A percentile compares a stretch with the other conserved stretches of the same genome.
These are phyloP conservation scores for Aquilaria agallochum DNA, from an alignment of 441 rosid species.

Conservation along the genomic window DNA sequence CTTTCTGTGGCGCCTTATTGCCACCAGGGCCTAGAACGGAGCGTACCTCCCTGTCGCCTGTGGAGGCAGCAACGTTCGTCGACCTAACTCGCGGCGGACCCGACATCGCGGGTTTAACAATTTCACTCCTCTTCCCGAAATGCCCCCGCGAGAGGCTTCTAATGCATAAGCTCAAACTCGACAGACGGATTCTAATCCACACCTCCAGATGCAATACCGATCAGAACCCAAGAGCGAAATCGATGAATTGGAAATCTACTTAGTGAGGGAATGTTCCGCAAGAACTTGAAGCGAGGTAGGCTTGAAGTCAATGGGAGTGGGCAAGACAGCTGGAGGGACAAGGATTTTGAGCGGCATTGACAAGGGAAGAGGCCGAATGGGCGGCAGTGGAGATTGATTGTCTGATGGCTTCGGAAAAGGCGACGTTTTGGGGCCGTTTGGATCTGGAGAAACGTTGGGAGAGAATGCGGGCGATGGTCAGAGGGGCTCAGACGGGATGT, in stretches of 20 bases:
- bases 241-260: not conserved
- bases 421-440: slow-evolving; percentile 3
- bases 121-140: not conserved
- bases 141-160: not conserved
- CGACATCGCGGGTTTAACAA: slow-evolving; percentile 31
- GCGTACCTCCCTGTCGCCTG: slow-evolving; percentile 37
- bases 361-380: not conserved
- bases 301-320: not conserved
- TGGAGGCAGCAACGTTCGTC: slow-evolving; percentile 17
- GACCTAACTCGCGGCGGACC: slow-evolving; percentile 49
- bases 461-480: slow-evolving; percentile 7
- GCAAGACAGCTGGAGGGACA: slow-evolving; percentile 5
- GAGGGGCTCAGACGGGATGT: slow-evolving; percentile 1
- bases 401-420: not conserved
- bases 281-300: slow-evolving; percentile 2
- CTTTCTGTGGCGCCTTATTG: slow-evolving; percentile 43
- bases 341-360: slow-evolving; percentile 8
- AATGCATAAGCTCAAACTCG: not conserved
- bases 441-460: slow-evolving; percentile 5
- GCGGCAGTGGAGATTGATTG: not conserved
- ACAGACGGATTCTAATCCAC: not conserved
- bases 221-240: not conserved
- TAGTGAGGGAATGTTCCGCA: not conserved
- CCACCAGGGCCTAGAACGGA: slow-evolving; percentile 42
- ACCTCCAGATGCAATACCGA: not conserved